Conservation (phyloP, 352 stramenopile species). For the Phytopythium cucurbitacearum region DNA sequence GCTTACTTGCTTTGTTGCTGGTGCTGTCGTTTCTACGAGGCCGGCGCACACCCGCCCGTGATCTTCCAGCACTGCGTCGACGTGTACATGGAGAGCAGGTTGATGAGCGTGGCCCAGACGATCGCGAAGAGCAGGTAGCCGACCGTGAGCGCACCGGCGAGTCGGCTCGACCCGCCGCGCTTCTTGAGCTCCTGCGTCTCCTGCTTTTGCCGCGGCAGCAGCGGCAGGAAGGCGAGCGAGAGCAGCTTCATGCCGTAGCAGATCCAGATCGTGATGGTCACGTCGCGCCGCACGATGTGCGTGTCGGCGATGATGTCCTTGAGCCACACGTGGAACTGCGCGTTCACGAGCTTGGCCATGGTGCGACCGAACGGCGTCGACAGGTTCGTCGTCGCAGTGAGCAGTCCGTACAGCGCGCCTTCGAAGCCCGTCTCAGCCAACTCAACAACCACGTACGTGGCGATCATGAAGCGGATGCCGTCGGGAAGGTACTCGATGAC, state of each 20-base stretch:
- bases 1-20: too few relatives aligned
- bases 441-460: conserved; percentile 55
- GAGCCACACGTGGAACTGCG: conserved; percentile 45
- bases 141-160: conserved; percentile 30
- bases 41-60: conserved; percentile 44
- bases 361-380: conserved; percentile 38
- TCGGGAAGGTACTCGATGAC: conserved; percentile 48
- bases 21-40: too few relatives aligned
- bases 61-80: conserved; percentile 64
- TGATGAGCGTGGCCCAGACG: conserved; percentile 39
- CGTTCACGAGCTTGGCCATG: conserved; percentile 53
- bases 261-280: conserved; percentile 52
- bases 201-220: conserved; percentile 40
- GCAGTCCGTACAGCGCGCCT: conserved; percentile 45
- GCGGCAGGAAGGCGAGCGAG: conserved; percentile 40
- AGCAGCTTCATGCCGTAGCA: conserved; percentile 51
- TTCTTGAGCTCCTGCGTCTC: conserved; percentile 29
- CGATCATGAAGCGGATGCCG: conserved; percentile 48
- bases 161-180: conserved; percentile 34
- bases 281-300: conserved; percentile 38
- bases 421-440: conserved; percentile 49
- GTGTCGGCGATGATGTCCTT: conserved; percentile 44
- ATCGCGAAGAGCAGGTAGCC: conserved; percentile 28
- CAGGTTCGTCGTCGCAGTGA: conserved; percentile 48
- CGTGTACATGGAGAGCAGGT: conserved; percentile 51